A percentile compares a stretch with the other conserved stretches of the same genome.
These are phyloP conservation scores for Fraxinus floribunda DNA, from an alignment of 305 asterid genomes.

Conservation along the genomic window DNA sequence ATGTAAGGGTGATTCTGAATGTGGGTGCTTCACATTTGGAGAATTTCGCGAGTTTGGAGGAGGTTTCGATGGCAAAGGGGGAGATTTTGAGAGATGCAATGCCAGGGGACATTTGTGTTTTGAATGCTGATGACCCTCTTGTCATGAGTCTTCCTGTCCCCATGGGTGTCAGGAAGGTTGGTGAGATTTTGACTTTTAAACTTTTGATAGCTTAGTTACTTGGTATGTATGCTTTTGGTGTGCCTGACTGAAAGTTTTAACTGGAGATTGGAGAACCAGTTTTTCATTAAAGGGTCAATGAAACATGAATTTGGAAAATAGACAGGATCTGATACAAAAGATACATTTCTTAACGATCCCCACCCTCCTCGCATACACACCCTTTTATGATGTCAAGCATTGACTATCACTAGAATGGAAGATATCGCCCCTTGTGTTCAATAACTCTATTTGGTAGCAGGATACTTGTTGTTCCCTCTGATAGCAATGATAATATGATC, in stretches of 20 bases:
- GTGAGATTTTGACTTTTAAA: not conserved
- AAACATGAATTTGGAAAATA: not conserved
- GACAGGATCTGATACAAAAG: not conserved
- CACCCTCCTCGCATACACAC: not conserved
- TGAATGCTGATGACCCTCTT: constrained; percentile 42
- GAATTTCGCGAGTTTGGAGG: constrained; percentile 32
- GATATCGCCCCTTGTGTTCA: not conserved
- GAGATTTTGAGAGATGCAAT: constrained; percentile 39
- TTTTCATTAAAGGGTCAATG: not conserved
- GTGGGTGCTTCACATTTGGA: constrained; percentile 41
- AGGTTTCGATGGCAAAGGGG: constrained; percentile 32
- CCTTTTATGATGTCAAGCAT: not conserved
- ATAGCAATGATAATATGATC: not conserved
- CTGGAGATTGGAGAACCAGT: not conserved
- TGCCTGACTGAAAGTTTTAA: not conserved
- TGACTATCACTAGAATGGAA: not conserved
- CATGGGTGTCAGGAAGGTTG: constrained; percentile 30
- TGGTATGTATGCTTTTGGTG: not conserved
- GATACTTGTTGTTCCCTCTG: not conserved
- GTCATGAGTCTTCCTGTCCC: constrained; percentile 32
- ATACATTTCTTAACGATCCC: not conserved
- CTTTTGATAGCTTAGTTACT: not conserved
- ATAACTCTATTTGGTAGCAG: not conserved
- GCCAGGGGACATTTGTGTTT: constrained; percentile 33
- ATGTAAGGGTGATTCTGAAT: constrained; percentile 35